Evolutionary conservation across 495 filamentous ascomycete species (phyloP).

Genomic region (Neurospora pannonica): DNA sequence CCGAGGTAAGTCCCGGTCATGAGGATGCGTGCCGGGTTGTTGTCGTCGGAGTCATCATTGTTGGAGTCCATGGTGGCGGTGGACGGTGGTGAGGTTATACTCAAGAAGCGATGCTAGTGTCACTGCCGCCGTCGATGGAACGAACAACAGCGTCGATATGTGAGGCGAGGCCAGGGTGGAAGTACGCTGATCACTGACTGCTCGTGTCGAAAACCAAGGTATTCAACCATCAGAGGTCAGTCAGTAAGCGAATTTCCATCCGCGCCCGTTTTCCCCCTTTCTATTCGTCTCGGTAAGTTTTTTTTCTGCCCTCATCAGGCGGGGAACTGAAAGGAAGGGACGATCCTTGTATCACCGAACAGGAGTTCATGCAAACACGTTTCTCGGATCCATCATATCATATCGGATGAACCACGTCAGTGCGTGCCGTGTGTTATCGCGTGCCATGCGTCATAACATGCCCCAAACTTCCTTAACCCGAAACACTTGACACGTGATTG

Average conservation of each 20-base stretch:
- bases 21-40: neutral
- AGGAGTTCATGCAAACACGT: neutral
- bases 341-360: neutral
- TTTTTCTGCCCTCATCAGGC: neutral
- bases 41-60: neutral
- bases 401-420: neutral
- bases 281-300: neutral
- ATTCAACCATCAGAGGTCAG: neutral
- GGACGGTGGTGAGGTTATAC: neutral
- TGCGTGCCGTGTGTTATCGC: neutral
- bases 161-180: neutral
- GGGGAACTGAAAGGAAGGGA: neutral
- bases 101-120: neutral
- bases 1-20: neutral
- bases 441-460: neutral
- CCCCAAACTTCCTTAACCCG: neutral
- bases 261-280: neutral
- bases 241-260: neutral
- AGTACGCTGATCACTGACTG: neutral
- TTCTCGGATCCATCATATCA: neutral
- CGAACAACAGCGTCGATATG: neutral
- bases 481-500: neutral
- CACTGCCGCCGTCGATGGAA: neutral
- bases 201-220: neutral
- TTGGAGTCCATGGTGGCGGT: neutral